These are phyloP conservation scores for Sisymbrium altissimum DNA, from an alignment of 345 rosid genomes.

Conservation along the genomic window DNA sequence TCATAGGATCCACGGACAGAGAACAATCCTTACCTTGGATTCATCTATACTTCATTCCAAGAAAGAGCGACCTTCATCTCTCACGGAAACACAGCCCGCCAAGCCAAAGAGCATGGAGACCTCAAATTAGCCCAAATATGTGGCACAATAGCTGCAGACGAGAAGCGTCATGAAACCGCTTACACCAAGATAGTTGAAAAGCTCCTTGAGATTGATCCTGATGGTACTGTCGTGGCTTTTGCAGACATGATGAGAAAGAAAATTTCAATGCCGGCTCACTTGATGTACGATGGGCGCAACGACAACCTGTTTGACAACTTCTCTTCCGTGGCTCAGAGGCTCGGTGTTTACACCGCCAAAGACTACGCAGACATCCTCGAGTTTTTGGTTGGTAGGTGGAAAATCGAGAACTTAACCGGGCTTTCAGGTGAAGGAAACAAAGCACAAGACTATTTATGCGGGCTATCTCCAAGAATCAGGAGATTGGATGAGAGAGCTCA, in stretches of 20 bases:
- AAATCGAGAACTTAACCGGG: constrained; percentile 54
- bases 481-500: constrained; percentile 86
- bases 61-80: constrained; percentile 96
- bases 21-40: constrained; percentile 86
- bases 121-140: constrained; percentile 81
- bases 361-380: constrained; percentile 89
- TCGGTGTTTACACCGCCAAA: constrained; percentile 79
- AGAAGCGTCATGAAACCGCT: constrained; percentile 94
- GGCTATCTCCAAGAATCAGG: constrained; percentile 64
- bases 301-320: constrained; percentile 73
- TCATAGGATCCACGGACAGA: constrained; percentile 75
- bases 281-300: constrained; percentile 80
- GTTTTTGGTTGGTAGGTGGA: constrained; percentile 85
- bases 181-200: constrained; percentile 85
- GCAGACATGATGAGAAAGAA: constrained; percentile 98
- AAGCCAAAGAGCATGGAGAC: constrained; percentile 82
- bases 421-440: constrained; percentile 75
- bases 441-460: constrained; percentile 85
- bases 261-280: constrained; percentile 92
- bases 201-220: constrained; percentile 84
- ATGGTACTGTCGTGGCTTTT: constrained; percentile 65
- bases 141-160: constrained; percentile 85
- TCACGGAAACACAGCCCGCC: constrained; percentile 93
- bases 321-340: constrained; percentile 82
- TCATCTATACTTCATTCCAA: constrained; percentile 93